phyloP scores from a whole-genome alignment of 441 rosid genomes.

The Biscutella laevigata region DNA sequence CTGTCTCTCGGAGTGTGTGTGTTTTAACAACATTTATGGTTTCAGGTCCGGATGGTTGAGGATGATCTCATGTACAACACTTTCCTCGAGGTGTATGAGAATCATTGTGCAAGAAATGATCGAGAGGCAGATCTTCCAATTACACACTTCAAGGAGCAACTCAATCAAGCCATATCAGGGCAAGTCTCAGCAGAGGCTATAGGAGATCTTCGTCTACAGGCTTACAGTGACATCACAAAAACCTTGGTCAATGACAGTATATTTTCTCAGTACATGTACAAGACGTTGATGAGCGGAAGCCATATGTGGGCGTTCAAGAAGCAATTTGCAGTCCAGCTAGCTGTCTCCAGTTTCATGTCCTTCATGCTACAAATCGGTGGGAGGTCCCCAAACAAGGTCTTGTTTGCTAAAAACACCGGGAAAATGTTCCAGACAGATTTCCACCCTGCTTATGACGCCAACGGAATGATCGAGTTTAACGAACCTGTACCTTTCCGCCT shows the following conservation, averaged over 20 bases:
- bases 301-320: conserved; percentile 98
- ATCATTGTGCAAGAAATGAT: conserved; percentile 87
- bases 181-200: conserved; percentile 81
- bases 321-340: conserved; percentile 94
- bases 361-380: conserved; percentile 98
- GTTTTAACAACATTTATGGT: conserved; percentile 2
- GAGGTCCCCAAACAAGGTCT: conserved; percentile 92
- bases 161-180: conserved; percentile 88
- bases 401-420: conserved; percentile 97
- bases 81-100: conserved; percentile 96
- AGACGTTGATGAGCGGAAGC: conserved; percentile 73
- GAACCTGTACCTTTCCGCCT: conserved; percentile 96
- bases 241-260: conserved; percentile 61
- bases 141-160: conserved; percentile 83
- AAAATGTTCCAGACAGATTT: conserved; percentile 96
- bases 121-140: conserved; percentile 92
- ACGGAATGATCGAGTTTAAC: conserved; percentile 86
- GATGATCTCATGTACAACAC: conserved; percentile 98
- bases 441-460: conserved; percentile 90
- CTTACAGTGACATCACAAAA: conserved; percentile 76
- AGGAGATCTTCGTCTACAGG: conserved; percentile 92
- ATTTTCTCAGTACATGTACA: conserved; percentile 96
- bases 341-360: conserved; percentile 97
- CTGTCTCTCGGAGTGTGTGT: neutral
- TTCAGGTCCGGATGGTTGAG: conserved; percentile 98